A percentile compares a stretch with the other conserved stretches of the same genome.
Evolutionary conservation across 345 rosid genomes (phyloP).

Genomic region (Hirschfeldia incana): DNA sequence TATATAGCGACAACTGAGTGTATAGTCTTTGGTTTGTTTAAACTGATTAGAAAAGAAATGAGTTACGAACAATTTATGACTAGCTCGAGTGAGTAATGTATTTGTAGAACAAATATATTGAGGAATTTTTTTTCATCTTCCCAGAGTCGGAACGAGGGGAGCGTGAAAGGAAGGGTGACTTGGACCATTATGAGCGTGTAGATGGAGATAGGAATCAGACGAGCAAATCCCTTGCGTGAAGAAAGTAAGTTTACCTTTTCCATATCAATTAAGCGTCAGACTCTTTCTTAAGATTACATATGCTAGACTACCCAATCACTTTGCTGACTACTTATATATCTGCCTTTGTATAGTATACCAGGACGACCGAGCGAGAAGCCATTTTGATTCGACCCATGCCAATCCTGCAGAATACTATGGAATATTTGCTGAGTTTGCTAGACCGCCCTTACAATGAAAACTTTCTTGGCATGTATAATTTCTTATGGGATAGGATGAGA

Average conservation of each 20-base stretch:
- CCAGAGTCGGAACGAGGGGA: conserved; percentile 89
- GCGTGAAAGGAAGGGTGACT: conserved; percentile 97
- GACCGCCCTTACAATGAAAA: conserved; percentile 77
- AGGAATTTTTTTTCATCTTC: conserved; percentile 24
- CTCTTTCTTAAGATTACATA: conserved; percentile 19
- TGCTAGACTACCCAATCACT: background rate
- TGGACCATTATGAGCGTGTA: conserved; percentile 88
- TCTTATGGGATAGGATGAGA: conserved; percentile 99
- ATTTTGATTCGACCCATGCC: conserved; percentile 88
- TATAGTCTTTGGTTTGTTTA: conserved; percentile 13
- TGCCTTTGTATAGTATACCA: conserved; percentile 61
- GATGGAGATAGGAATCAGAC: conserved; percentile 96
- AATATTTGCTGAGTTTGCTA: conserved; percentile 78
- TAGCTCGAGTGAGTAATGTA: conserved; percentile 9
- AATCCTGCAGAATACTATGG: conserved; percentile 75
- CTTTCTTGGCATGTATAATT: conserved; percentile 87
- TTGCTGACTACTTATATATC: conserved; percentile 15
- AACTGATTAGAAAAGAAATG: conserved; percentile 22
- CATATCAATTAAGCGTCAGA: conserved; percentile 1
- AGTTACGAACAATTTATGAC: background rate
- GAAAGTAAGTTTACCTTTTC: conserved; percentile 42
- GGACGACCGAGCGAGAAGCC: conserved; percentile 97
- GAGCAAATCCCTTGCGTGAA: conserved; percentile 81
- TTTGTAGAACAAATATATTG: conserved; percentile 16
- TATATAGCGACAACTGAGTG: conserved; percentile 11